Base-by-base conservation (phyloP, 2,329 filamentous ascomycete species). In the Fusarium albidum region DNA sequence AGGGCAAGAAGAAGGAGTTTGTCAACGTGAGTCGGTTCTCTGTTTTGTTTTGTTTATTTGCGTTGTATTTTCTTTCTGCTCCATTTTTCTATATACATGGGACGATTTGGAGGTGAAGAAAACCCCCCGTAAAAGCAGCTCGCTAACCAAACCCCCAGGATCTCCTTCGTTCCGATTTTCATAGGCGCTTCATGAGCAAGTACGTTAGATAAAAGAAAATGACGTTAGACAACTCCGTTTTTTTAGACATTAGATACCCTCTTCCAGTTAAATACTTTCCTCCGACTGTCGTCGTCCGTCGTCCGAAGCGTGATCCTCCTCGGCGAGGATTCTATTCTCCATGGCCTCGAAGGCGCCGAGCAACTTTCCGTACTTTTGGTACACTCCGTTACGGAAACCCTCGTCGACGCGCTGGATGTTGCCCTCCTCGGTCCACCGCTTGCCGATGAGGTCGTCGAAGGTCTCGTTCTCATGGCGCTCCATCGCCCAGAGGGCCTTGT, bases 401-500 rank as follows among this genome's bases (percentile, higher is more conserved):
- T 89, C 84, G 33, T 89, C 91, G 37, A 97, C 88, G 76, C 85
- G 91, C 75, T 90, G 85, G 11, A 96, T 88, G 61, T 93, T 92
- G 1, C 87, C 87, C 61, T 89, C 87, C 75, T 96, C 94, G 56
- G 84, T 85, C 95, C 95, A 99, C 58, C 95, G 81, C 69, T 79
- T 79, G 8, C 89, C 91, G 57, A 99, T 88, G 59, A 96, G 79
- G 56, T 94, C 88, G 70, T 98, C 95, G 75, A 98, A 98, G 5
- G 83, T 91, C 82, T 96, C 87, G 14, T 79, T 81, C 3, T 76
- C 71, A 18, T 74, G 73, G 40, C 90, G 79, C 78, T 95, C 92
- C 49, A 92, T 79, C 1, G 90, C 92, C 95, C 95, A 99, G 0
- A 96, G 87, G 12, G 95, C 94, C 77, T 98, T 98, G 76, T 98